These are phyloP conservation scores for Meredithiella fracta DNA, from an alignment of 2,329 filamentous ascomycete species.

Conservation along the genomic window DNA sequence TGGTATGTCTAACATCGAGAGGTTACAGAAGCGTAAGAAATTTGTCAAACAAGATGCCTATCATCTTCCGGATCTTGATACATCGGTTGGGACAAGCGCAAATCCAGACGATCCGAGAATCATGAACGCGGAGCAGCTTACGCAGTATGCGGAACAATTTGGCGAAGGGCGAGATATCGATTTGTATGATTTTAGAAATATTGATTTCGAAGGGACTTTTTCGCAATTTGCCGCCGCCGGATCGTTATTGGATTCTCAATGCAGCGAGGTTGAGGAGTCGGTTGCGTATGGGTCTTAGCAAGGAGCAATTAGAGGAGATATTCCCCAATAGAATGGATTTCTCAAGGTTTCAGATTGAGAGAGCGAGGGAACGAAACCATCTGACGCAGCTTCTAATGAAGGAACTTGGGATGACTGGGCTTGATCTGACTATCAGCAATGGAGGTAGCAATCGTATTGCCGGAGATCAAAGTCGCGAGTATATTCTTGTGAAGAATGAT, in stretches of 20 bases:
- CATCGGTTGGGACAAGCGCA: slow-evolving; percentile 69
- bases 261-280: slow-evolving; percentile 77
- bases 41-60: slow-evolving; percentile 92
- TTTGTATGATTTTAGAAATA: slow-evolving; percentile 93
- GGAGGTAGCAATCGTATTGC: slow-evolving; percentile 51
- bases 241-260: slow-evolving; percentile 95
- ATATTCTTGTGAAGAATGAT: slow-evolving; percentile 90
- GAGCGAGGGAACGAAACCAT: slow-evolving; percentile 82
- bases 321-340: slow-evolving; percentile 97
- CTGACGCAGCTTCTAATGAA: slow-evolving; percentile 90
- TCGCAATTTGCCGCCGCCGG: slow-evolving; percentile 69
- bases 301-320: slow-evolving; percentile 91
- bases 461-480: slow-evolving; percentile 79
- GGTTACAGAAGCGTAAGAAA: slow-evolving; percentile 46
- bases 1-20: slow-evolving; percentile 62
- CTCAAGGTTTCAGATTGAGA: slow-evolving; percentile 87
- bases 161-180: slow-evolving; percentile 81
- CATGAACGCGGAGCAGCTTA: slow-evolving; percentile 87
- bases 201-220: slow-evolving; percentile 97
- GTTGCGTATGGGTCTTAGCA: slow-evolving; percentile 86
- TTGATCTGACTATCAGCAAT: slow-evolving; percentile 47
- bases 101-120: slow-evolving; percentile 83
- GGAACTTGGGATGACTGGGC: slow-evolving; percentile 73
- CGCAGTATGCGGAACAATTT: slow-evolving; percentile 87
- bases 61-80: slow-evolving; percentile 75